These are phyloP conservation scores for Pseudocercospora musae DNA, from an alignment of 2,329 filamentous ascomycete genomes.

Conservation along the genomic window DNA sequence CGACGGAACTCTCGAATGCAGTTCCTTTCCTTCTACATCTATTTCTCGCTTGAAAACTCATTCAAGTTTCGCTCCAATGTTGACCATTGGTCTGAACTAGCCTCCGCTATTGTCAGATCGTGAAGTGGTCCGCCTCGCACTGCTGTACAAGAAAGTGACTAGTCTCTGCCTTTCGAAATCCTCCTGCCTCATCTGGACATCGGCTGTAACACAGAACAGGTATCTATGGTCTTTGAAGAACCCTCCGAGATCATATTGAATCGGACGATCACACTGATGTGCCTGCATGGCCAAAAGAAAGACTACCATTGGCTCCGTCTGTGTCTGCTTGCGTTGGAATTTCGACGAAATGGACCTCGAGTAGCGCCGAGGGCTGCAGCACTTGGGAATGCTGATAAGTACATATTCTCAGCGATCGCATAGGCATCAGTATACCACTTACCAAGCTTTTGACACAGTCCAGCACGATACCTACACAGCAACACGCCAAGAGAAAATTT, in stretches of 20 bases:
- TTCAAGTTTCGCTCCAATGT: neutral
- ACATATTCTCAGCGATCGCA: neutral
- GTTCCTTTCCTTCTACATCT: neutral
- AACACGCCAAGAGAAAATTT: slow-evolving; percentile 3
- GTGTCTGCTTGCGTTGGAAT: neutral
- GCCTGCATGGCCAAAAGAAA: neutral
- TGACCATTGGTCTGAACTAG: neutral
- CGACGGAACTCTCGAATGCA: neutral
- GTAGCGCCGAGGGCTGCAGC: neutral
- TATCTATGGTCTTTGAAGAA: neutral
- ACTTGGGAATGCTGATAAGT: neutral
- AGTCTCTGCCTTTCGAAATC: neutral
- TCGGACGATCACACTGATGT: neutral
- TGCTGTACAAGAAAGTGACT: neutral
- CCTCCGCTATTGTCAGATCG: neutral
- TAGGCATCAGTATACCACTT: neutral
- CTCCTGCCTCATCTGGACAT: neutral
- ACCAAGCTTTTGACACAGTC: neutral
- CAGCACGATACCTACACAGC: neutral
- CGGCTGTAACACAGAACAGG: neutral
- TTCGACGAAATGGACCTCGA: neutral
- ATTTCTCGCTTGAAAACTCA: neutral
- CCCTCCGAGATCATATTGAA: neutral
- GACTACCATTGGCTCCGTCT: neutral
- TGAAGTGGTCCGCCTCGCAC: too few species aligned